Conservation (phyloP, 768 basidiomycete genomes). For the Crucibulum laeve region DNA sequence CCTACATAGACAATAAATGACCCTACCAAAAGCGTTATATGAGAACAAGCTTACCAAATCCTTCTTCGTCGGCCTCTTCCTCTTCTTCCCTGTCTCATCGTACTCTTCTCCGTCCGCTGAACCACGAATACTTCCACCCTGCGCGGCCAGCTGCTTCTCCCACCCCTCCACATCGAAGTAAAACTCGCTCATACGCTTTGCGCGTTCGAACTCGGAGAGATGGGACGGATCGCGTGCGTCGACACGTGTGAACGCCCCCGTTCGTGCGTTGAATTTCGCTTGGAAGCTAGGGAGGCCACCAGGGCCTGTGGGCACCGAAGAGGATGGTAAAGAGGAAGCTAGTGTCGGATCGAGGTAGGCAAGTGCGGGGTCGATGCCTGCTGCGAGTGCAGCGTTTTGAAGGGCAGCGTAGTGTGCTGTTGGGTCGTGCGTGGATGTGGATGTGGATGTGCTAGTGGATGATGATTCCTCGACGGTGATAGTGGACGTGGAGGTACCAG, state of each 20-base stretch:
- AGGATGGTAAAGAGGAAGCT: slow-evolving; percentile 25
- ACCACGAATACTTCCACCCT: slow-evolving; percentile 29
- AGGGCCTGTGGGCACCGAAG: slow-evolving; percentile 22
- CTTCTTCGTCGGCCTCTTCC: slow-evolving; percentile 77
- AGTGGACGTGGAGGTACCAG: slow-evolving; percentile 17
- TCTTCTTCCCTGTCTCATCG: slow-evolving; percentile 61
- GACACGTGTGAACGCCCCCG: slow-evolving; percentile 65
- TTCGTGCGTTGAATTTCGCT: slow-evolving; percentile 80
- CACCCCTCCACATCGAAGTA: slow-evolving; percentile 84
- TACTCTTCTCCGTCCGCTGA: slow-evolving; percentile 37
- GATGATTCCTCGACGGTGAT: slow-evolving; percentile 2
- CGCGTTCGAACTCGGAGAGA: slow-evolving; percentile 76
- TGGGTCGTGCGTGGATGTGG: slow-evolving; percentile 16
- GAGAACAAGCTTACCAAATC: slow-evolving; percentile 58
- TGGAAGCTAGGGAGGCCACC: slow-evolving; percentile 41
- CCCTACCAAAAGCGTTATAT: slow-evolving; percentile 1
- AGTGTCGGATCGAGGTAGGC: slow-evolving; percentile 79
- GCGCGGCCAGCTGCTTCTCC: slow-evolving; percentile 64
- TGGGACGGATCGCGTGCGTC: slow-evolving; percentile 73
- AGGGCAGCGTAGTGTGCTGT: slow-evolving; percentile 41
- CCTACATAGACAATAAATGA: slow-evolving; percentile 35
- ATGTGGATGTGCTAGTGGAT: slow-evolving; percentile 11
- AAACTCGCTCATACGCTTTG: slow-evolving; percentile 82
- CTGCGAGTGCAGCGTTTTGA: slow-evolving; percentile 68
- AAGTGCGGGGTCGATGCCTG: slow-evolving; percentile 80